phyloP scores from a whole-genome alignment of 1,139 yeast species.

The Protomyces arabidopsidicola region DNA sequence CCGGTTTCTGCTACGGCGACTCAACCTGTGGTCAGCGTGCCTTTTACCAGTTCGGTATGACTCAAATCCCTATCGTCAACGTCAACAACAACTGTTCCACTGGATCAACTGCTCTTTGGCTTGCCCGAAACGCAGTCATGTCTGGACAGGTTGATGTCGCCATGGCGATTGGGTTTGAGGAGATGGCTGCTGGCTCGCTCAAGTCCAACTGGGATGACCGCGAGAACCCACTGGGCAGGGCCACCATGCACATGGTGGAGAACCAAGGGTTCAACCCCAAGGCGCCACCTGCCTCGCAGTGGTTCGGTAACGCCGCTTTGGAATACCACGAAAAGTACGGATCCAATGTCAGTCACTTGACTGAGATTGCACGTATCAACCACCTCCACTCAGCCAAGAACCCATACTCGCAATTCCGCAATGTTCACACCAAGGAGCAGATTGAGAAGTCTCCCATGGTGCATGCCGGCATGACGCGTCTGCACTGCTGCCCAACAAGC shows the following conservation, averaged over 20 bases:
- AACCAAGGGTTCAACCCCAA: constrained; percentile 31
- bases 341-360: constrained; percentile 34
- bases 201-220: constrained; percentile 36
- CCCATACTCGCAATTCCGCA: constrained; percentile 39
- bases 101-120: constrained; percentile 38
- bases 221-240: constrained; percentile 36
- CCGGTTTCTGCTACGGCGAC: constrained; percentile 39
- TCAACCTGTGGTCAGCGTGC: constrained; percentile 39
- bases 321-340: constrained; percentile 36
- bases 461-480: constrained; percentile 36
- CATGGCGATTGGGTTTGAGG: constrained; percentile 38
- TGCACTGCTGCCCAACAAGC: constrained; percentile 40
- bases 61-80: constrained; percentile 38
- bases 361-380: constrained; percentile 37
- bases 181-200: constrained; percentile 38
- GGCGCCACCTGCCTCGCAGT: constrained; percentile 38
- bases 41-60: constrained; percentile 38
- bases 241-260: constrained; percentile 34
- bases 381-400: constrained; percentile 38
- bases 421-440: constrained; percentile 37
- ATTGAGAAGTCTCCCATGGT: constrained; percentile 36
- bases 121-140: constrained; percentile 35
- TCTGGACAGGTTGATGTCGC: constrained; percentile 37
- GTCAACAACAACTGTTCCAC: constrained; percentile 40
- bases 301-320: constrained; percentile 38